Evolutionary conservation across 345 rosid species (phyloP).

Genomic region (Erucastrum elatum): DNA sequence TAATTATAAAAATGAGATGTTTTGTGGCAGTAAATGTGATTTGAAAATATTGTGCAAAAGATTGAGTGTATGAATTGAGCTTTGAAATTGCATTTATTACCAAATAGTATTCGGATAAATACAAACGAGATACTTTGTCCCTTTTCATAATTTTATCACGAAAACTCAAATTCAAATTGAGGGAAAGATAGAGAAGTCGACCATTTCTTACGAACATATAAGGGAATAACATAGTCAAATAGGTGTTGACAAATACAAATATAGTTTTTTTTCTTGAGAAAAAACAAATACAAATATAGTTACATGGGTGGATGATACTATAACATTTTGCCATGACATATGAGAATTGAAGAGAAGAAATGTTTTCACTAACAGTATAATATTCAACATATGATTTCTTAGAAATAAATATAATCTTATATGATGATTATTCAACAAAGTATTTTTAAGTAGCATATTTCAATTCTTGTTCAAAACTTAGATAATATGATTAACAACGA

Average conservation of each 20-base stretch:
- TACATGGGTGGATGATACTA: constrained; percentile 4
- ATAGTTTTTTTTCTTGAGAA: too few species aligned
- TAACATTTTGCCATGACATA: constrained; percentile 10
- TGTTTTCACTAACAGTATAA: not conserved
- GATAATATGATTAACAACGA: constrained; percentile 17
- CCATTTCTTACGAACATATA: not conserved
- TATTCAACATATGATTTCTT: not conserved
- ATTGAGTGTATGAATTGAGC: constrained; percentile 38
- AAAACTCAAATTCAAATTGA: constrained; percentile 1
- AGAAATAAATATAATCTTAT: not conserved
- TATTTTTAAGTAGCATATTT: not conserved
- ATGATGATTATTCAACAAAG: not conserved
- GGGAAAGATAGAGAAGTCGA: not conserved
- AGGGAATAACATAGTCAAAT: not conserved
- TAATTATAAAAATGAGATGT: constrained; percentile 8
- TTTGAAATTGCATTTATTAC: constrained; percentile 35
- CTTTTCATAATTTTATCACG: not conserved
- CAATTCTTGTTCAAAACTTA: not conserved
- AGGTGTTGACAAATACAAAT: constrained; percentile 1
- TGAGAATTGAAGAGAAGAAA: not conserved
- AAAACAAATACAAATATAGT: not conserved
- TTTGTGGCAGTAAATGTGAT: constrained; percentile 33
- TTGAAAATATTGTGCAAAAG: constrained; percentile 19
- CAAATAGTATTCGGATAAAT: constrained; percentile 37
- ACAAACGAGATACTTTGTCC: constrained; percentile 13